phyloP scores from a whole-genome alignment of 1,139 yeast species.

The Magnusiomyces clavatus region DNA sequence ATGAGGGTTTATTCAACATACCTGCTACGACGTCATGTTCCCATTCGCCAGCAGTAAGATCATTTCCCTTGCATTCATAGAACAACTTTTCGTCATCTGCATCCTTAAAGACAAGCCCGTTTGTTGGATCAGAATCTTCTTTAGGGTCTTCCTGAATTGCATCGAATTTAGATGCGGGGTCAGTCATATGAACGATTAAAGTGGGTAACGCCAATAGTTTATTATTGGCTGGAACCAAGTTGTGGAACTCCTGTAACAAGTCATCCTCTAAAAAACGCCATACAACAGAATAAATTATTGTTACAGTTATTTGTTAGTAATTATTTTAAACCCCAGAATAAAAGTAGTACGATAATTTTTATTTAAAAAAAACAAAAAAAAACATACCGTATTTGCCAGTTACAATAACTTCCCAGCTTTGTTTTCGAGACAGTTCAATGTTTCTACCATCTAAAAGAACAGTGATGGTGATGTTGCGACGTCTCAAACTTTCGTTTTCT shows the following conservation, averaged over 20 bases:
- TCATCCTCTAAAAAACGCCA: conserved; percentile 17
- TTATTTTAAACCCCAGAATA: neutral
- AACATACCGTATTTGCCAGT: conserved; percentile 23
- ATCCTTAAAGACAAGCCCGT: neutral
- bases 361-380: neutral
- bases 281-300: neutral
- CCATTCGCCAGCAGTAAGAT: conserved; percentile 14
- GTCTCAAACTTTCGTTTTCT: conserved; percentile 18
- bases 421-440: conserved; percentile 22
- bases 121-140: neutral
- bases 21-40: conserved; percentile 23
- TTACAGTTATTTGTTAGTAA: neutral
- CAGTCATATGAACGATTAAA: conserved; percentile 21
- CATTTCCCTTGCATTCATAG: conserved; percentile 5
- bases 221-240: conserved; percentile 22
- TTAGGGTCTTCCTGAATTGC: conserved; percentile 8
- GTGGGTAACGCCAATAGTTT: conserved; percentile 25
- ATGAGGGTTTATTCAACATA: neutral
- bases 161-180: conserved; percentile 2
- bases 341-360: neutral
- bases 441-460: conserved; percentile 32
- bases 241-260: conserved; percentile 20
- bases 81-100: conserved; percentile 11
- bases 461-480: conserved; percentile 26
- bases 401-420: conserved; percentile 31